A percentile compares a stretch with the other conserved stretches of the same genome.
Evolutionary conservation across 371 early-diverging fungal species (phyloP).

Genomic region (Syncephalastrum monosporum): DNA sequence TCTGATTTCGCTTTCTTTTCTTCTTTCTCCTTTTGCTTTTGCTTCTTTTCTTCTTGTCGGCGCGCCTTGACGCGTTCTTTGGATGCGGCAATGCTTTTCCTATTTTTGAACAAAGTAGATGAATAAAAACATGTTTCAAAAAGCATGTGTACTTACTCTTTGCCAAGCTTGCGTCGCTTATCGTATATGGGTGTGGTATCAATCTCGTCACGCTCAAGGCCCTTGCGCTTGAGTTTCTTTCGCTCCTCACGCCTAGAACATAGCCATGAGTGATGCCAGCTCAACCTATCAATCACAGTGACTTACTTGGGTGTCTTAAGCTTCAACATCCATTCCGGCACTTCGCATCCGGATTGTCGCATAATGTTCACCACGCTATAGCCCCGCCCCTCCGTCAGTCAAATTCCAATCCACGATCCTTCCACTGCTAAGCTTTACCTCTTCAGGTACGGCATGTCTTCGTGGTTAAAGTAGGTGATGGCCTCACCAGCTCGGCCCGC

Average conservation of each 20-base stretch:
- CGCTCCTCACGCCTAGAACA: slow-evolving; percentile 22
- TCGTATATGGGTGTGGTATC: slow-evolving; percentile 36
- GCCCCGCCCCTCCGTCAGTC: too few relatives aligned
- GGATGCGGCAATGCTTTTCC: slow-evolving; percentile 43
- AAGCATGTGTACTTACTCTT: slow-evolving; percentile 18
- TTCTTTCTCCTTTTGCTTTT: slow-evolving; percentile 19
- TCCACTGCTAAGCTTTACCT: slow-evolving; percentile 35
- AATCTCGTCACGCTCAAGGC: slow-evolving; percentile 30
- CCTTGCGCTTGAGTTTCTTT: slow-evolving; percentile 23
- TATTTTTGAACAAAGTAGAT: slow-evolving; percentile 4
- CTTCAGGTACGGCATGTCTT: slow-evolving; percentile 86
- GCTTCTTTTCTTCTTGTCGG: slow-evolving; percentile 19
- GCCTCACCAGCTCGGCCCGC: slow-evolving; percentile 83
- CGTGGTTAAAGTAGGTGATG: slow-evolving; percentile 89
- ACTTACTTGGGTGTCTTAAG: slow-evolving; percentile 73
- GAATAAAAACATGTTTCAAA: neutral
- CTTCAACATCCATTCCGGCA: slow-evolving; percentile 96
- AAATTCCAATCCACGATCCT: slow-evolving; percentile 7
- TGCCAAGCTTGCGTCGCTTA: slow-evolving; percentile 15
- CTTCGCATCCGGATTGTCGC: slow-evolving; percentile 92
- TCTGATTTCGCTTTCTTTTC: neutral
- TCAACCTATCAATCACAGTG: neutral
- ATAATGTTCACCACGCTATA: slow-evolving; percentile 92
- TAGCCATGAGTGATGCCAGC: neutral
- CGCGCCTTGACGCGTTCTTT: slow-evolving; percentile 33